Evolutionary conservation across 148 eudicot species (phyloP), one percentile per base, ranked within the genome.

Genomic region (Spergularia bocconei): DNA sequence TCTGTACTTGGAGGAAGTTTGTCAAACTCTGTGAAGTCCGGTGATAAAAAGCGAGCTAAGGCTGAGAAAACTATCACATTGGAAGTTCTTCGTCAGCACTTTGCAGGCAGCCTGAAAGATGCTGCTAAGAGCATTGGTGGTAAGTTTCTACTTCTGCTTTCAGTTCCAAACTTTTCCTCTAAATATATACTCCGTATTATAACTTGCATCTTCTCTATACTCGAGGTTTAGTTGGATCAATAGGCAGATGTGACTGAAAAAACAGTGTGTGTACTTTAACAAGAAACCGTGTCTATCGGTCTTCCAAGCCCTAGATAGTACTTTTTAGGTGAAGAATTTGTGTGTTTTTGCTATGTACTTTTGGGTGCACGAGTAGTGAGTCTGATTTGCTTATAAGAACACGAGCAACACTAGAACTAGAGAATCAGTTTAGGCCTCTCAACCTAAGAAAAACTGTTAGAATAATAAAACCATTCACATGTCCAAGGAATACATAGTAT

Each of bases 81-180:
- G 86, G 84, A 89, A 20, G 82, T 89, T 82, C 93, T 93, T 53
- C 85, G 88, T 77, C 98, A 93, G 75, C 89, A 93, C 83, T 93
- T 93, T 82, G 92, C 98, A 25, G 98, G 97, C 44, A 93, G 97
- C 81, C 86, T 93, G 20, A 93, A 88, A 85, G 98, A 93, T 86
- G 97, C 98, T 75, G 98, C 98, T 29, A 93, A 84, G 72, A 87
- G 81, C 81, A 80, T 93, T 76, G 98, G 98, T 17, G 98, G 98
- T 93, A 85, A 87, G 96, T 79, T 60, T 25, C 58, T 11, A 11
- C 13, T 47, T 59, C 36, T 17, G 6, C 50, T 47, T 13, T 11
- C 13, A 13, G 4, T 12, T 51, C 6, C 19, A 33, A 12, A 15
- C 15, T 60, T 60, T 23, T 9, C 1, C 0, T 38, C 12, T 13